phyloP scores from a whole-genome alignment of 2,329 filamentous ascomycete species.

The Fusarium sp. region DNA sequence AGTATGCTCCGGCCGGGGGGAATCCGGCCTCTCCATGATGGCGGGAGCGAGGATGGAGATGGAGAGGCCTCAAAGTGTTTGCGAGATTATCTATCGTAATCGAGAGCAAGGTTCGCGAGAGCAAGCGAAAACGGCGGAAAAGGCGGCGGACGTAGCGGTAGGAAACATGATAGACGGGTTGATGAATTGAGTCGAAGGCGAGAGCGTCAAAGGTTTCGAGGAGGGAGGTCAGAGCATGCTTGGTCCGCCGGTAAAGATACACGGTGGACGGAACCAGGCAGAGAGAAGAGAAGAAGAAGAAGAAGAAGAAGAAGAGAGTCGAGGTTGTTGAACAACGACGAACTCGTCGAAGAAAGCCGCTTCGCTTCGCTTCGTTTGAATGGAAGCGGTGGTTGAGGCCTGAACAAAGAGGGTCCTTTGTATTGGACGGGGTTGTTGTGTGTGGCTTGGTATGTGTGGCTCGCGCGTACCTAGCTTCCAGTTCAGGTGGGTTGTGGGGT shows the following conservation, averaged over 20 bases:
- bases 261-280: neutral
- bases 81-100: conserved; percentile 34
- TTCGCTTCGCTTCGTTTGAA: conserved; percentile 17
- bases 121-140: conserved; percentile 15
- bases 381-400: conserved; percentile 33
- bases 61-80: conserved; percentile 33
- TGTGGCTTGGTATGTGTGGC: conserved; percentile 32
- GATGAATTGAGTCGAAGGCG: conserved; percentile 3
- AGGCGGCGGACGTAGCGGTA: conserved; percentile 16
- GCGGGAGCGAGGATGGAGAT: conserved; percentile 32
- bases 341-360: conserved; percentile 22
- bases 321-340: conserved; percentile 15
- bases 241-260: neutral
- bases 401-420: conserved; percentile 32
- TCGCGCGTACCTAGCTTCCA: conserved; percentile 20
- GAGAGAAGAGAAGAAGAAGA: neutral
- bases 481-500: conserved; percentile 32
- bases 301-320: neutral
- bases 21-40: conserved; percentile 44
- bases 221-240: conserved; percentile 30
- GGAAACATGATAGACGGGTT: conserved; percentile 36
- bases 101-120: conserved; percentile 15
- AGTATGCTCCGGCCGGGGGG: conserved; percentile 38
- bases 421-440: conserved; percentile 13
- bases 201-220: neutral